These are phyloP conservation scores for Cichorium intybus DNA, from an alignment of 140 eudicot genomes.

Conservation along the genomic window DNA sequence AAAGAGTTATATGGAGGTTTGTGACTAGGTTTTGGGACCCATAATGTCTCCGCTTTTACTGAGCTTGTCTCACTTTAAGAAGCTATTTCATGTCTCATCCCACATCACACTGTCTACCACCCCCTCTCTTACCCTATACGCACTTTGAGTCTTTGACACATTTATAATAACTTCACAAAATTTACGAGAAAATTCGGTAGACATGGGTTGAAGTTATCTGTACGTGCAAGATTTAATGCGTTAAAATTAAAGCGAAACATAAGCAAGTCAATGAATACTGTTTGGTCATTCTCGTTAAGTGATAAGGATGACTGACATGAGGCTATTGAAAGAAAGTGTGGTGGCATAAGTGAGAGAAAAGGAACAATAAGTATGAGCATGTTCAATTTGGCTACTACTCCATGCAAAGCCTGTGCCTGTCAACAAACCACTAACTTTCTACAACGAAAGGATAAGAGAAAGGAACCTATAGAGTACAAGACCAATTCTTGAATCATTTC, in stretches of 20 bases:
- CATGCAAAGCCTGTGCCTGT: slow-evolving; percentile 39
- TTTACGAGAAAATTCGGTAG: neutral
- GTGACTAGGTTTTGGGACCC: slow-evolving; percentile 50
- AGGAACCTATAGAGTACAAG: slow-evolving; percentile 4
- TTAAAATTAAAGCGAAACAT: slow-evolving; percentile 9
- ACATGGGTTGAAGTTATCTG: slow-evolving; percentile 13
- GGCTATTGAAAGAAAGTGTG: slow-evolving; percentile 5
- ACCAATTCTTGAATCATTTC: slow-evolving; percentile 28
- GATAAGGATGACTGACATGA: slow-evolving; percentile 17
- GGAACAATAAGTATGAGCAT: slow-evolving; percentile 35
- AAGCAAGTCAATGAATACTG: neutral
- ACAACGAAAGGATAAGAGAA: slow-evolving; percentile 28
- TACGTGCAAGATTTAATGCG: neutral
- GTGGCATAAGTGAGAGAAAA: slow-evolving; percentile 23
- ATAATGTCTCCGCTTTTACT: slow-evolving; percentile 32
- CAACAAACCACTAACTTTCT: slow-evolving; percentile 42
- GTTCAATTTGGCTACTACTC: slow-evolving; percentile 30
- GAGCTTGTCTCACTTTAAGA: slow-evolving; percentile 39
- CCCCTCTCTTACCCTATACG: neutral
- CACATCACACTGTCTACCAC: slow-evolving; percentile 35
- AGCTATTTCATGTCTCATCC: slow-evolving; percentile 37
- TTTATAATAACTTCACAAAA: neutral
- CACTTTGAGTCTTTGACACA: slow-evolving; percentile 16
- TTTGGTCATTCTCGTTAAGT: neutral
- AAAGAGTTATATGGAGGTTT: slow-evolving; percentile 25